Conservation (phyloP, 192 early-diverging fungal genomes). For the Thoreauomyces humboldtii region DNA sequence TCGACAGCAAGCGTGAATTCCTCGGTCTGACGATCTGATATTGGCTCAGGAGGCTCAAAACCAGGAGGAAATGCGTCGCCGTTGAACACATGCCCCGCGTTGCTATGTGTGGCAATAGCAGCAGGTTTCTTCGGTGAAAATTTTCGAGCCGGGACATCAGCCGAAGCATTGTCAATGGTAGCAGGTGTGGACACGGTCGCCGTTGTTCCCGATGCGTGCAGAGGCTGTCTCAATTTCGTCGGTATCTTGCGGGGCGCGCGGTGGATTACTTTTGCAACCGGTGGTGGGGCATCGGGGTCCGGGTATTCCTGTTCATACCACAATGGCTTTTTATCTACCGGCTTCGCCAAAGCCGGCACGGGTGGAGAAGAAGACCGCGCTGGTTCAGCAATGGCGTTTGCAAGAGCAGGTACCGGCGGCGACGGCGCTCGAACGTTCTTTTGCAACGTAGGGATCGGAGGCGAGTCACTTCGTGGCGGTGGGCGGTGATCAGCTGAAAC, state of each 20-base stretch:
- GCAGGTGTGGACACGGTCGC: too few species aligned
- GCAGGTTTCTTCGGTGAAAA: too few species aligned
- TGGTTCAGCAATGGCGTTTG: background rate
- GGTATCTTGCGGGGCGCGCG: too few species aligned
- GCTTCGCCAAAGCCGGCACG: background rate
- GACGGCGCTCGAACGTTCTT: slow-evolving; percentile 15
- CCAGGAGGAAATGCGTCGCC: slow-evolving; percentile 24
- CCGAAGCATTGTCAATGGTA: too few species aligned
- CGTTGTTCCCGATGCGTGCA: too few species aligned
- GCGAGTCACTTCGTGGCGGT: too few species aligned
- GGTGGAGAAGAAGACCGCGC: background rate
- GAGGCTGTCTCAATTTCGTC: too few species aligned
- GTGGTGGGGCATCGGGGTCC: background rate
- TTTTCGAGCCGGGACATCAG: too few species aligned
- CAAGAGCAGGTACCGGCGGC: slow-evolving; percentile 10
- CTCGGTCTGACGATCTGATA: slow-evolving; percentile 22
- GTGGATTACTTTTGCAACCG: background rate
- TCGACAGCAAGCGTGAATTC: slow-evolving; percentile 43
- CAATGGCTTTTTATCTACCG: background rate
- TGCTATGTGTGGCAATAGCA: too few species aligned
- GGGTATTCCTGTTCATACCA: slow-evolving; percentile 10
- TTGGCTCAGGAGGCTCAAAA: slow-evolving; percentile 35
- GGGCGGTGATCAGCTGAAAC: too few species aligned
- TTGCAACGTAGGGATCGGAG: too few species aligned
- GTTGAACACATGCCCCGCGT: too few species aligned